A percentile compares a stretch with the other conserved stretches of the same genome.
Evolutionary conservation across 352 stramenopile genomes (phyloP).

Genomic region (Globisporangium orthogonon): DNA sequence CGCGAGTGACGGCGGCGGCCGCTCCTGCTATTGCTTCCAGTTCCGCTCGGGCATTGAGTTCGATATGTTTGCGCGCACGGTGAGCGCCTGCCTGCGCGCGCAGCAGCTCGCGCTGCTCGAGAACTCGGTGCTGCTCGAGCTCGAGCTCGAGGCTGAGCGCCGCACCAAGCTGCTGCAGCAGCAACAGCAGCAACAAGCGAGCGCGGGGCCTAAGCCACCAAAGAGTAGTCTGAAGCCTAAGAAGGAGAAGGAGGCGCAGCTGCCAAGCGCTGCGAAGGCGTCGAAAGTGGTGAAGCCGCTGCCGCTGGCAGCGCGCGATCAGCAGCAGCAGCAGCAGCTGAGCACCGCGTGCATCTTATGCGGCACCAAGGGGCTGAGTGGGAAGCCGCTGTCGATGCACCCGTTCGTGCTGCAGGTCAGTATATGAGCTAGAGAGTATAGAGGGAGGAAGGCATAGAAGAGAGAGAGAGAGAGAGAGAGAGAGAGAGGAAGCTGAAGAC

Average conservation of each 20-base stretch:
- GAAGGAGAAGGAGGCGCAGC: too few species aligned
- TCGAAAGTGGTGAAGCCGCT: too few species aligned
- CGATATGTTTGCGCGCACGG: slow-evolving; percentile 35
- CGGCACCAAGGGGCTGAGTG: slow-evolving; percentile 17
- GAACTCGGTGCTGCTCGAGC: slow-evolving; percentile 45
- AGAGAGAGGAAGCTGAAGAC: background rate
- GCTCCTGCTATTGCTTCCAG: slow-evolving; percentile 62
- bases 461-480: background rate
- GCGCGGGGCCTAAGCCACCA: too few species aligned
- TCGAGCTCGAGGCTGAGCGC: slow-evolving; percentile 34
- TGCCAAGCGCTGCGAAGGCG: too few species aligned
- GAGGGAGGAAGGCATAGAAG: too few species aligned
- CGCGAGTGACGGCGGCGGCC: background rate
- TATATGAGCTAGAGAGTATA: background rate
- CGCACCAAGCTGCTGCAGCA: too few species aligned
- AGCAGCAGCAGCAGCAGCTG: too few species aligned
- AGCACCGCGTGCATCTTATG: slow-evolving; percentile 34
- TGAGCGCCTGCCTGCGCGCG: slow-evolving; percentile 27
- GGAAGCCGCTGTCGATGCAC: slow-evolving; percentile 38
- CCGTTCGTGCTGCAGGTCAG: slow-evolving; percentile 69
- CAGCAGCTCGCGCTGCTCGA: slow-evolving; percentile 42
- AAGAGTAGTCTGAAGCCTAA: too few species aligned
- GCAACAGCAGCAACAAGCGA: too few species aligned
- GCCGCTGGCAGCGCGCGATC: too few species aligned
- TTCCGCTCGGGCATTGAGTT: slow-evolving; percentile 53